Percentiles rank a stretch among this genome's conserved stretches.
Conservation (phyloP, 192 early-diverging fungal species). For the Umbelopsis sp. region DNA sequence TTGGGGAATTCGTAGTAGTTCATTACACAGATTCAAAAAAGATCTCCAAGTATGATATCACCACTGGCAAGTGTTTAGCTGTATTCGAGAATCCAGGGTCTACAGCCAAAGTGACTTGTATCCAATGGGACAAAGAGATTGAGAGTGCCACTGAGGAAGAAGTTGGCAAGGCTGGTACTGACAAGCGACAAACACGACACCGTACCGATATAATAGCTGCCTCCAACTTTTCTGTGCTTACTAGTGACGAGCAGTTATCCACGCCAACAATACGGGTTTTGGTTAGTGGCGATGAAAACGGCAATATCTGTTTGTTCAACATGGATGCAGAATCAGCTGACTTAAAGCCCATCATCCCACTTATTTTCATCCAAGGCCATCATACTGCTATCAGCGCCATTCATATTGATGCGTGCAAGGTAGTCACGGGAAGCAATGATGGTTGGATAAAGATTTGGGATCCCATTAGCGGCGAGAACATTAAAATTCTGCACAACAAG, state of each 20-base stretch:
- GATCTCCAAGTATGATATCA: slow-evolving; percentile 29
- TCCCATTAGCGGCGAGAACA: slow-evolving; percentile 49
- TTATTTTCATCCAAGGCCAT: slow-evolving; percentile 29
- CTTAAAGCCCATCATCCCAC: slow-evolving; percentile 30
- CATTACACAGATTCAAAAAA: slow-evolving; percentile 15
- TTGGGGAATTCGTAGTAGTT: slow-evolving; percentile 22
- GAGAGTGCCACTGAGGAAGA: neutral
- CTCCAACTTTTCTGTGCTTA: slow-evolving; percentile 13
- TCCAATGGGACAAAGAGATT: slow-evolving; percentile 30
- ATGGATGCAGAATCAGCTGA: slow-evolving; percentile 37
- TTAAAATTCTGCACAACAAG: slow-evolving; percentile 38
- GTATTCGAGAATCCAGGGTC: slow-evolving; percentile 23
- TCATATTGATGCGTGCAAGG: slow-evolving; percentile 40
- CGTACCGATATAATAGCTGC: neutral
- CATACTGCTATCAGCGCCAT: slow-evolving; percentile 31
- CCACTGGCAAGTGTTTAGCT: slow-evolving; percentile 25
- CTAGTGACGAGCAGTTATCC: neutral
- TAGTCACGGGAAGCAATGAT: slow-evolving; percentile 48
- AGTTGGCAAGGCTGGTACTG: neutral
- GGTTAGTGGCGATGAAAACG: slow-evolving; percentile 53
- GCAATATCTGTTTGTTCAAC: slow-evolving; percentile 59
- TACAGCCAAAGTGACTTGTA: slow-evolving; percentile 26
- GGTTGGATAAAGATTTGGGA: slow-evolving; percentile 62
- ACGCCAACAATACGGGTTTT: slow-evolving; percentile 31
- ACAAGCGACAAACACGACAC: neutral